phyloP scores from a whole-genome alignment of 1,284 basidiomycete genomes.

The Cryptococcus jaspeensis region DNA sequence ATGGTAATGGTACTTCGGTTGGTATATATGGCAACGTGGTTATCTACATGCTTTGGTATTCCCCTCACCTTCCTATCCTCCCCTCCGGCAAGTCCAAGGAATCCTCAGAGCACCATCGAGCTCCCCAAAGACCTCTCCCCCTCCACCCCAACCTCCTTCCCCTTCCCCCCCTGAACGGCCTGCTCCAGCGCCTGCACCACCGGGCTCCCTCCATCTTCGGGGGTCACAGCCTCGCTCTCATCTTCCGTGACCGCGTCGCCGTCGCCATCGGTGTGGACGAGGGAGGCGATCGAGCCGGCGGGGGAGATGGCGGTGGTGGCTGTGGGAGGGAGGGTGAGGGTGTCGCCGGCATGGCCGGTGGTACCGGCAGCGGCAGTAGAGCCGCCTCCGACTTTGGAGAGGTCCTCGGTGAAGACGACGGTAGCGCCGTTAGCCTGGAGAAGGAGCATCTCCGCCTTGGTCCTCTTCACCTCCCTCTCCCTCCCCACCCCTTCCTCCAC shows the following conservation, averaged over 20 bases:
- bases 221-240: constrained; percentile 26
- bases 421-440: constrained; percentile 8
- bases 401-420: constrained; percentile 7
- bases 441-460: constrained; percentile 33
- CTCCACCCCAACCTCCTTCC: background rate
- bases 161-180: background rate
- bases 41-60: too few relatives aligned
- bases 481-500: background rate
- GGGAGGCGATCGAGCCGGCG: constrained; percentile 13
- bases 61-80: too few relatives aligned
- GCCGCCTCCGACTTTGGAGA: background rate
- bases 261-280: constrained; percentile 15
- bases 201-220: constrained; percentile 17
- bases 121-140: constrained; percentile 2
- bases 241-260: constrained; percentile 17
- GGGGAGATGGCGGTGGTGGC: background rate
- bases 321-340: too few relatives aligned
- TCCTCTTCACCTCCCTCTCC: constrained; percentile 5
- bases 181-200: constrained; percentile 3
- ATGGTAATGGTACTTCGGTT: too few relatives aligned
- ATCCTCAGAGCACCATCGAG: constrained; percentile 8
- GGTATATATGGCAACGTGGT: too few relatives aligned
- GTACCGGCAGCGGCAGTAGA: background rate
- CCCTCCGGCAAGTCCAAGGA: too few relatives aligned
- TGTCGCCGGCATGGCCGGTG: background rate